Base-by-base conservation (phyloP, 1,284 basidiomycete genomes). In the Cystobasidiaceae sp. region DNA sequence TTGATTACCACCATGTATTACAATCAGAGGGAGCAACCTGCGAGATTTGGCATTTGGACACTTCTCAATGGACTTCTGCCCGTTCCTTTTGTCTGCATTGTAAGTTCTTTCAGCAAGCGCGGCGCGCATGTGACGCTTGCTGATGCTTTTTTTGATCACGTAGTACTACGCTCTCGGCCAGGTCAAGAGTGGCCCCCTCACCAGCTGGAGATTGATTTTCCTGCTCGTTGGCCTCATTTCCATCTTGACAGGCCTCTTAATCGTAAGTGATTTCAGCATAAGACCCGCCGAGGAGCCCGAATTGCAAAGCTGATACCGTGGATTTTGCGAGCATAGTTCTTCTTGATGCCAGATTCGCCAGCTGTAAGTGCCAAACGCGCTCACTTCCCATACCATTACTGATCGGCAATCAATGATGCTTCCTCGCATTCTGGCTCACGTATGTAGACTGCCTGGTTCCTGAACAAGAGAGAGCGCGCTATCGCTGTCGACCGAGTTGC, bases 1-100 rank as follows among this genome's bases (percentile, higher is more conserved):
- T 27, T 55, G 6, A 32, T 55, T 25, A 55, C 51, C 8, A 55
- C 51, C 2, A 55, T 55, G 51, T 55, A 39, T 33, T 55, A 55
- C 37, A 55, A 55, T 25, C 33, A 25, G 1, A 41, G 15, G 6
- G 51, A 55, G 33, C 39, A 39, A 39, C 51, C 51, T 15, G 19
- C 43, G 1, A 33, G 51, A 1, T 55, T 55, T 23, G 51, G 51
- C 3, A n/a, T 55, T 1, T 55, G 51, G 51, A 55, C 51, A 3
- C 25, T 55, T 7, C 39, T 39, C 15, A 55, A 55, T 28, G 51
- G 51, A 19, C 34, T 55, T 4, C 23, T 55, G 33, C 51, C 51
- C 1, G 51, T 55, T 0, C 51, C 51, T 4, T 28, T 41, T 23
- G 15, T 55, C 8, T 17, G 39, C 51, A 55, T 55, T 2, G 39